Conservation (phyloP, 73 alveolate genomes). For the Urostyla sp. region DNA sequence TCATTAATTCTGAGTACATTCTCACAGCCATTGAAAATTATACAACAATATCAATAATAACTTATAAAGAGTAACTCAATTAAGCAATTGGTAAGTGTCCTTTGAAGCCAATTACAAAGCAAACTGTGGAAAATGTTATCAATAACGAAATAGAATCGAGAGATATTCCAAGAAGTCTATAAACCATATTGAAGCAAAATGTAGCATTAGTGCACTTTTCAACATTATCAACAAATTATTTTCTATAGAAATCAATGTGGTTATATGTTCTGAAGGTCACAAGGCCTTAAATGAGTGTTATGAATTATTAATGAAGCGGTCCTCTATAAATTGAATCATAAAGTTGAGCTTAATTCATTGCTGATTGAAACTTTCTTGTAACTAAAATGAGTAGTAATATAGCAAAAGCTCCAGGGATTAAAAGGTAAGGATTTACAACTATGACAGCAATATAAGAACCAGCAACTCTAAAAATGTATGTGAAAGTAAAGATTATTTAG, state of each 20-base stretch:
- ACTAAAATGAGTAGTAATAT: too few relatives aligned
- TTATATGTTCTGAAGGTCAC: constrained; percentile 5
- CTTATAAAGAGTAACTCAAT: not conserved
- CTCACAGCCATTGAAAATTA: not conserved
- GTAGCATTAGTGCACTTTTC: constrained; percentile 11
- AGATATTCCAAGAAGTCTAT: too few relatives aligned
- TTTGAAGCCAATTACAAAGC: constrained; percentile 1
- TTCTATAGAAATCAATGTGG: not conserved
- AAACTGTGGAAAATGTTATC: constrained; percentile 4
- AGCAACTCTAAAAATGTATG: constrained; percentile 7
- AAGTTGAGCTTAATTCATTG: too few relatives aligned
- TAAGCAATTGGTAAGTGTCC: not conserved
- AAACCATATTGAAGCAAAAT: too few relatives aligned
- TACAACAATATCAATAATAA: constrained; percentile 5
- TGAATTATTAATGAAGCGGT: not conserved
- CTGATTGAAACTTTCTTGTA: too few relatives aligned
- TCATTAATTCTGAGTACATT: constrained; percentile 9
- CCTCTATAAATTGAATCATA: not conserved
- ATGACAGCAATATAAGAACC: constrained; percentile 18
- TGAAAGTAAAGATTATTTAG: not conserved
- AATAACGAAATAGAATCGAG: too few relatives aligned
- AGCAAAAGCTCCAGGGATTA: constrained; percentile 37
- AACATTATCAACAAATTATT: not conserved
- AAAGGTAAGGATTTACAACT: constrained; percentile 31
- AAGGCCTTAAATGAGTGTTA: constrained; percentile 5